Percentiles rank a stretch among this genome's conserved stretches.
phyloP scores from a whole-genome alignment of 441 rosid species.

The Gossypium trilobum region DNA sequence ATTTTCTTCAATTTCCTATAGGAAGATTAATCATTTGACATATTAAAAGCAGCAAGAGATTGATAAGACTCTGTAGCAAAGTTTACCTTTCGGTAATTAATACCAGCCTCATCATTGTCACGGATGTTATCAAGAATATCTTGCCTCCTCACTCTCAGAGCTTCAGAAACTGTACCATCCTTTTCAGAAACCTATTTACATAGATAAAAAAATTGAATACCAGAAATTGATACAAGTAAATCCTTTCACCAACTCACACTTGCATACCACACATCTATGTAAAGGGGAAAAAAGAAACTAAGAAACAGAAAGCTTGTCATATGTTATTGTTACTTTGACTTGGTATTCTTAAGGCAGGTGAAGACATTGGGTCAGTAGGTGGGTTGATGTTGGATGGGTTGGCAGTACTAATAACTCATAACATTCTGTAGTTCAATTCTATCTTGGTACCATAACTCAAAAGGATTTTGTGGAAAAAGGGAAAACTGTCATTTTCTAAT shows the following conservation, averaged over 20 bases:
- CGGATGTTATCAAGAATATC: conserved; percentile 89
- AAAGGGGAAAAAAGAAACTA: neutral
- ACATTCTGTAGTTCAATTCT: neutral
- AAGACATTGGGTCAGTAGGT: neutral
- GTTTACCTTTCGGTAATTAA: conserved; percentile 62
- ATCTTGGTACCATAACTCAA: neutral
- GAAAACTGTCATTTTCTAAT: neutral
- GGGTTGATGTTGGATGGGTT: neutral
- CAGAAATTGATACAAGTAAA: neutral
- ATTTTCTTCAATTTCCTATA: conserved; percentile 75
- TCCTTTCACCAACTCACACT: neutral
- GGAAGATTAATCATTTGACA: conserved; percentile 6
- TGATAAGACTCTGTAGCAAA: conserved; percentile 7
- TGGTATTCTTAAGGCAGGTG: neutral
- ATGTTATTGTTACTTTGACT: neutral
- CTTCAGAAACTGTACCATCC: conserved; percentile 48
- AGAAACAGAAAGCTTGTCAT: neutral
- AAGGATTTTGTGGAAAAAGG: neutral
- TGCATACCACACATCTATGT: neutral
- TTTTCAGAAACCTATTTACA: conserved; percentile 49
- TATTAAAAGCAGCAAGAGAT: conserved; percentile 5
- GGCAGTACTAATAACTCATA: conserved; percentile 4
- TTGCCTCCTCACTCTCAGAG: conserved; percentile 67
- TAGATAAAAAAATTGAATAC: neutral
- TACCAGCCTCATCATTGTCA: conserved; percentile 87